Evolutionary conservation across 768 basidiomycete genomes (phyloP), one percentile per base, ranked within the genome.

Genomic region (Gymnopilus dilepis): DNA sequence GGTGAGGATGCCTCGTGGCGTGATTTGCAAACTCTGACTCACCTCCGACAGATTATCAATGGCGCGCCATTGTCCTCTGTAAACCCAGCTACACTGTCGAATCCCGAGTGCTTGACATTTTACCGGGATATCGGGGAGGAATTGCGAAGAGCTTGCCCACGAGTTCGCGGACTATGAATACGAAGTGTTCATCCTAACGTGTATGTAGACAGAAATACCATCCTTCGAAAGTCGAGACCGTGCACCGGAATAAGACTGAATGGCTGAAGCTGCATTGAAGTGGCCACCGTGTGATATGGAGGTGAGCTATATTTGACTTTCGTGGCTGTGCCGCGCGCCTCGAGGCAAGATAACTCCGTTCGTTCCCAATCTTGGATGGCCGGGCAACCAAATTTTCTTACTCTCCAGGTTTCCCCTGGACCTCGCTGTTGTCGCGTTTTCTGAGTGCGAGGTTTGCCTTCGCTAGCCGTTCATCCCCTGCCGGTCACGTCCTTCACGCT

Each of bases 81-180:
- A 47, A 93, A 93, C 70, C 84, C 83, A 17, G 81, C 89, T 33
- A 93, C 91, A 15, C 71, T 94, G 63, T 78, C 83, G 33, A 93
- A 94, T 72, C 88, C 92, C 17, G 86, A 85, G 64, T 91, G 89
- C 73, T 79, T 93, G 50, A 76, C 70, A 6, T 84, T 84, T 64
- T 93, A 89, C 74, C 83, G 70, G 42, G 74, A 78, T n/a, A 72
- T 86, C 52, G 88, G 90, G 40, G 69, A 77, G 52, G 60, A 48
- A 53, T 71, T 90, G 71, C 76, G 86, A 52, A 72, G 63, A 58
- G 86, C 87, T 69, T 77, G 79, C 30, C 72, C 63, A 43, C 69
- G 61, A 71, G 41, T 47, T 43, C 53, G 60, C 59, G 31, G 52
- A 19, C 33, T 55, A 26, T 12, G 26, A 28, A 28, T n/a, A 47